Base-by-base conservation (phyloP, 495 filamentous ascomycete genomes). In the Penicillium canescens region DNA sequence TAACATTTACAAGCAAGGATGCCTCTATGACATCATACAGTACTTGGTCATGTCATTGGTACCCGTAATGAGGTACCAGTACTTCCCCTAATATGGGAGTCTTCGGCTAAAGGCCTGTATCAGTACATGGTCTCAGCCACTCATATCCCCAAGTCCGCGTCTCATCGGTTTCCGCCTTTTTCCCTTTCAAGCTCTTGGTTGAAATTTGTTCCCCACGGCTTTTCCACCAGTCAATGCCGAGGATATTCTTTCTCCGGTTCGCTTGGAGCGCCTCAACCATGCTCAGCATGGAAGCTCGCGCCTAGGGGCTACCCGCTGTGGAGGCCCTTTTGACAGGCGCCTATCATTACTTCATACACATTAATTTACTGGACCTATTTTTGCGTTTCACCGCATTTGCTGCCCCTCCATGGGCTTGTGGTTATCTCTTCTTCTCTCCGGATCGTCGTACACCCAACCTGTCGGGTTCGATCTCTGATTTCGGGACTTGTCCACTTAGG, bases 401-500 rank as follows among this genome's bases (percentile, higher is more conserved):
- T 57, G 53, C 57, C 57, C 57, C 49, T 60, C 53, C 54, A 54
- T 51, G 54, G 44, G 46, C 31, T 39, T 49, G 40, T 44, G 37
- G 42, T 41, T 38, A 33, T 37, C 51, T 53, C 46, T 40, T 31
- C 28, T 24, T 18, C 40, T 49, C 50, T 48, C 52, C 52, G 49
- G 57, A 55, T 60, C 43, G 42, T 49, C 52, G 40, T 42, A 12
- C 18, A 45, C 23, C 47, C 21, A 44, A 44, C 46, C 50, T 33
- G 40, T 42, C 50, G 56, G 56, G 40, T 48, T 46, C 40, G 28
- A 23, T 40, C 42, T 4, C 24, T 37, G 21, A 14, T 41, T 31
- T 41, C 24, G 40, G 33, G 52, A 42, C 23, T 40, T 35, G 45
- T 35, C 53, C 23, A 24, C 46, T 42, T 31, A 35, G 13, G 18